Conservation (phyloP, 306 rosid species). For the Betula pendula region DNA sequence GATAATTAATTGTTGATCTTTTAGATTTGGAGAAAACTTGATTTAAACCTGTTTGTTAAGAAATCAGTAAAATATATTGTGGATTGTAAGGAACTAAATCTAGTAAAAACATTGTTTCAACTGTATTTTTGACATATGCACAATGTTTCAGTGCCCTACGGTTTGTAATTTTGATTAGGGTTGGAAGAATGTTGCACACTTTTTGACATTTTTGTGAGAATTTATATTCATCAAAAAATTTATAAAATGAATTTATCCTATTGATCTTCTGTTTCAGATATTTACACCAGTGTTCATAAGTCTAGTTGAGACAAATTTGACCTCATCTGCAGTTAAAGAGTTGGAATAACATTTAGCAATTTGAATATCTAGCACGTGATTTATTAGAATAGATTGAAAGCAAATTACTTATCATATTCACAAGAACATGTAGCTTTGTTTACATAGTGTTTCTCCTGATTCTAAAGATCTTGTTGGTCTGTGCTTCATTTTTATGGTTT, state of each 20-base stretch:
- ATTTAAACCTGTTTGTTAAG: background rate
- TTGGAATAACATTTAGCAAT: background rate
- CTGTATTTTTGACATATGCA: background rate
- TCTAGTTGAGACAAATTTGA: background rate
- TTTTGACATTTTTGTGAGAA: background rate
- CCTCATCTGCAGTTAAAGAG: background rate
- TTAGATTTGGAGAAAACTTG: background rate
- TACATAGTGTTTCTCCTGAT: background rate
- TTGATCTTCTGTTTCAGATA: background rate
- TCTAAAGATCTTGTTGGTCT: background rate
- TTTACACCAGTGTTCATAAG: background rate
- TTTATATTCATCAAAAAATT: background rate
- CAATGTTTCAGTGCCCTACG: background rate
- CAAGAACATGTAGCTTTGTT: background rate
- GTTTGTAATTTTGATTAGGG: background rate
- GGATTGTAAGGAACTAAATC: background rate
- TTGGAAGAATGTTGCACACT: background rate
- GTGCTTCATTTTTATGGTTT: background rate
- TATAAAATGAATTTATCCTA: background rate
- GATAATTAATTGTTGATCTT: background rate
- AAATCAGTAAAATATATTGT: background rate
- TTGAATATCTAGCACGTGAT: background rate
- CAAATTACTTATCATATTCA: background rate
- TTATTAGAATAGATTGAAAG: background rate
- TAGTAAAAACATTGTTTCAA: background rate